Evolutionary conservation across 805 yeast species (phyloP).

Genomic region (Candida yuanshanica): DNA sequence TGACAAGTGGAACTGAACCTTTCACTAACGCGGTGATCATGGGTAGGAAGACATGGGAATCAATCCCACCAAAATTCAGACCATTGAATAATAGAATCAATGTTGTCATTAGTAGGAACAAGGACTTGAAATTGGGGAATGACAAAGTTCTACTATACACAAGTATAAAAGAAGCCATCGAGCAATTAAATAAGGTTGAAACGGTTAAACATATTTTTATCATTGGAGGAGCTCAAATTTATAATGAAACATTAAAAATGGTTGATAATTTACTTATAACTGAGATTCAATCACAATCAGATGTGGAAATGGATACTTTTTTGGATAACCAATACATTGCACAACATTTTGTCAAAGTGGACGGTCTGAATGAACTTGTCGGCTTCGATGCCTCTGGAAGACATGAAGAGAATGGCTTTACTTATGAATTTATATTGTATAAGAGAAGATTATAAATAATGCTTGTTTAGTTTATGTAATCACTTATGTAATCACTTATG

Average conservation of each 20-base stretch:
- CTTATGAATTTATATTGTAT: slow-evolving; percentile 61
- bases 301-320: slow-evolving; percentile 62
- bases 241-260: slow-evolving; percentile 42
- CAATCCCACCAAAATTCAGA: slow-evolving; percentile 78
- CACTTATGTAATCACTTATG: too few relatives aligned
- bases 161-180: slow-evolving; percentile 40
- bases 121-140: slow-evolving; percentile 11
- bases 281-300: slow-evolving; percentile 42
- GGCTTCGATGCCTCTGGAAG: slow-evolving; percentile 26
- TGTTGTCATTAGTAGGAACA: slow-evolving; percentile 60
- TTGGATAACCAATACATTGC: slow-evolving; percentile 35
- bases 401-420: slow-evolving; percentile 42
- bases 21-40: slow-evolving; percentile 74
- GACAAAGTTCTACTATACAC: slow-evolving; percentile 29
- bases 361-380: slow-evolving; percentile 34
- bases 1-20: slow-evolving; percentile 46
- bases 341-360: slow-evolving; percentile 33
- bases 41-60: slow-evolving; percentile 97
- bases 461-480: background rate
- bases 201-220: slow-evolving; percentile 60
- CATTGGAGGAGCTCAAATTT: slow-evolving; percentile 92
- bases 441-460: slow-evolving; percentile 24
- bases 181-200: slow-evolving; percentile 20
- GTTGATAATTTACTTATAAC: slow-evolving; percentile 63
- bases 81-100: slow-evolving; percentile 77